Conservation (phyloP, 768 basidiomycete genomes). For the Kwoniella mangroviensis region DNA sequence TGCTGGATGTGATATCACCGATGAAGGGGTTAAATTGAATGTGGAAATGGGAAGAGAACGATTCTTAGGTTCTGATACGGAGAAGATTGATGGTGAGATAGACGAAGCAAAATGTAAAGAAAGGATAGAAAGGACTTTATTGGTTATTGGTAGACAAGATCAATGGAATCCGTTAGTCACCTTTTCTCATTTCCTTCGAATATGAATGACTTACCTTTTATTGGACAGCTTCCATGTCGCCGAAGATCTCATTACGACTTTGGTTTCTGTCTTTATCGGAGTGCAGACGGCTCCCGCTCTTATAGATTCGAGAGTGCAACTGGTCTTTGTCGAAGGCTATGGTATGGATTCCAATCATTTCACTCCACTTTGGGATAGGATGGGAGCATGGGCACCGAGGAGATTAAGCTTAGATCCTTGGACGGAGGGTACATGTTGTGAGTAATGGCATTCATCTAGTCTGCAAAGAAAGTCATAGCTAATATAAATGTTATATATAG, state of each 20-base stretch:
- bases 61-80: constrained; percentile 42
- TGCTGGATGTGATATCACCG: constrained; percentile 35
- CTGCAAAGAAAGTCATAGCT: too few species aligned
- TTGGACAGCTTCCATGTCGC: constrained; percentile 49
- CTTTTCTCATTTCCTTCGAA: too few species aligned
- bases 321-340: constrained; percentile 51
- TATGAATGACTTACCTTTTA: not conserved
- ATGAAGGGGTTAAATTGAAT: constrained; percentile 30
- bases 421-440: constrained; percentile 43
- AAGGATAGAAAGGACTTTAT: constrained; percentile 33
- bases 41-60: constrained; percentile 46
- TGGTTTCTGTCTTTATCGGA: constrained; percentile 47
- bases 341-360: constrained; percentile 52
- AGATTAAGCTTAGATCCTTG: constrained; percentile 50
- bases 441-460: constrained; percentile 12
- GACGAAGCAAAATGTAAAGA: constrained; percentile 28
- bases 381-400: constrained; percentile 51
- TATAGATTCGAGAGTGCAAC: constrained; percentile 37
- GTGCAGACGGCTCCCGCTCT: constrained; percentile 31
- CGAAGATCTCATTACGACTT: constrained; percentile 54
- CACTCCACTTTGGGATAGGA: constrained; percentile 51
- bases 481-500: constrained; percentile 16
- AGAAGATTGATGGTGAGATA: not conserved
- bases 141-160: constrained; percentile 52
- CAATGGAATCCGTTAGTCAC: constrained; percentile 49